Evolutionary conservation across 257 asterid species (phyloP), one percentile per base, ranked within the genome.

Genomic region (Ilex asprella): DNA sequence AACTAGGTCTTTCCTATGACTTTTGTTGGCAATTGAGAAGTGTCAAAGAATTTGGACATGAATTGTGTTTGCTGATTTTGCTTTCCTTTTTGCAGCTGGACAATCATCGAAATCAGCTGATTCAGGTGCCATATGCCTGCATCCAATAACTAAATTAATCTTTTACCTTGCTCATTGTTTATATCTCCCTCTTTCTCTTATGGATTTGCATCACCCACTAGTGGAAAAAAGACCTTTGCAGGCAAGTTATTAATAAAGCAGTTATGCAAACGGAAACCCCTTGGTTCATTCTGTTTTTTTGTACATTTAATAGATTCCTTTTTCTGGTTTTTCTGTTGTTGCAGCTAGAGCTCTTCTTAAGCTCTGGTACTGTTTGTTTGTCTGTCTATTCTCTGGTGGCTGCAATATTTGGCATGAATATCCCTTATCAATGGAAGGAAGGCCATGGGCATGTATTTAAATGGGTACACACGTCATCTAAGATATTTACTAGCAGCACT

Each of bases 321-420:
- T 51, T 47, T 32, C 11, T 8, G 29, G 58, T 2, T 31, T 30
- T 0, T 46, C 10, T 46, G 59, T 10, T 16, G 16, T 39, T 63
- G 80, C 87, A 92, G 99, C 81, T 92, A 78, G 97, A 92, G 88
- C 86, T 92, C 49, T 84, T 86, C 66, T 74, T 92, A 55, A 86
- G 95, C 74, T 84, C 91, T 1, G 90, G 93, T 31, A 86, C 96
- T 14, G 87, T 92, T 39, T 83, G 93, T 60, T 59, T 88, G 70
- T 76, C 91, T 5, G 63, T 88, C 67, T 86, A 83, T 70, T 84
- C 93, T 47, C 73, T 88, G 71, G 87, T 76, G 56, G 95, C 91
- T 39, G 97, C 97, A 59, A 77, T 88, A n/a, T 92, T 92, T 30
- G 97, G 98, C 30, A 92, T 92, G 97, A 92, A 92, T 64, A 85